Evolutionary conservation across 495 filamentous ascomycete genomes (phyloP), one percentile per base, ranked within the genome.

Genomic region (Parmelia sp.): DNA sequence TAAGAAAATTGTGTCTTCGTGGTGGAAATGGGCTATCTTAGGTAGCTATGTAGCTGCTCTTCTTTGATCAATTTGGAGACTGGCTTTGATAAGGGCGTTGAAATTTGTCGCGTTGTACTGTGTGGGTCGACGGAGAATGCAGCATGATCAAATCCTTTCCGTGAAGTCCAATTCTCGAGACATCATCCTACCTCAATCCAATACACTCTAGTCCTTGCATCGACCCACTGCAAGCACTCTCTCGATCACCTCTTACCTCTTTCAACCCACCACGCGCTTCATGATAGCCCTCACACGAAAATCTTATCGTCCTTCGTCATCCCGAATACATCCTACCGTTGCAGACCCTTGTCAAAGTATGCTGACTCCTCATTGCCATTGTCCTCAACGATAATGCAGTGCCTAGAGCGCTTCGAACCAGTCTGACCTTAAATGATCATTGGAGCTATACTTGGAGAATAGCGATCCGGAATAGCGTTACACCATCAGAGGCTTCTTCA

Each of bases 91-190:
- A 1, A 11, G n/a, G 1, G 23, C 0, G 45, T 23, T 4, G 27
- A 17, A 12, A 29, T 31, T 15, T 33, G 27, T 44, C 25, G 36
- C 36, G 36, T 59, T 39, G n/a, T 25, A 42, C 36, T 40, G 57
- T 23, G 36, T 25, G 23, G 10, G 35, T 45, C 19, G 11, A n/a
- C 10, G 49, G 27, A 62, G 27, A 27, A 56, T 2, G 33, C 8
- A 31, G 40, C 37, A 45, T 39, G 25, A 56, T 39, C 36, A 37
- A 36, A 17, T 57, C 29, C 31, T 57, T 37, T 63, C 49, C 51
- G 61, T 49, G 61, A 62, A 62, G 49, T 49, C 57, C 57, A 49
- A 15, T 21, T 42, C n/a, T 39, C 25, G 25, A n/a, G n/a, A n/a
- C 60, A 29, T 29, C 14, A 53, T n/a, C 14, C 8, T 23, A 35